Evolutionary conservation across 108 stramenopile species (phyloP).

Genomic region (Cyclotella kingstonii): DNA sequence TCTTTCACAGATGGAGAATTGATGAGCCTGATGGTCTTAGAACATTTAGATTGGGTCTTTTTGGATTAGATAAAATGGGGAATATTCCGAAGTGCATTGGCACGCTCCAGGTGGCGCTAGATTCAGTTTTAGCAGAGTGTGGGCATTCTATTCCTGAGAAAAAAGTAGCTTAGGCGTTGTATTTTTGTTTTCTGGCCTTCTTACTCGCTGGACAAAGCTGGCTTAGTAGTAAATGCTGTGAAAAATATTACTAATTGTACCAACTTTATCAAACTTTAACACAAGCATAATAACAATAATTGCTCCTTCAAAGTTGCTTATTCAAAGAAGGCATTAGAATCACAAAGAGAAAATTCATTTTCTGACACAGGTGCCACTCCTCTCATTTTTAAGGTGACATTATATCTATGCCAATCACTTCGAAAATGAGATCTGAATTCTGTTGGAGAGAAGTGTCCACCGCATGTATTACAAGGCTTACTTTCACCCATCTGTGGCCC

Average conservation of each 20-base stretch:
- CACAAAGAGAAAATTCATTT: slow-evolving; percentile 71
- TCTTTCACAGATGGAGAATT: slow-evolving; percentile 50
- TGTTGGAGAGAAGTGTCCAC: slow-evolving; percentile 66
- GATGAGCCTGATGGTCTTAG: slow-evolving; percentile 87
- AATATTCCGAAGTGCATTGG: slow-evolving; percentile 72
- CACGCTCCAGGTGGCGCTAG: slow-evolving; percentile 71
- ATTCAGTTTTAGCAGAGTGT: slow-evolving; percentile 65
- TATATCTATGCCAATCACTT: slow-evolving; percentile 94
- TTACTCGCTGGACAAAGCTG: too few relatives aligned
- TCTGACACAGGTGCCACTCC: slow-evolving; percentile 65
- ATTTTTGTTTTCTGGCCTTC: too few relatives aligned
- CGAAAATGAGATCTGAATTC: slow-evolving; percentile 90
- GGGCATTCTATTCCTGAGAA: slow-evolving; percentile 51
- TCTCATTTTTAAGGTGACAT: slow-evolving; percentile 92
- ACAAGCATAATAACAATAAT: too few relatives aligned
- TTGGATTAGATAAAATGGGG: slow-evolving; percentile 91
- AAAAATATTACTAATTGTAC: too few relatives aligned
- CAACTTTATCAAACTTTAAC: too few relatives aligned
- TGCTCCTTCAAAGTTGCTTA: not conserved
- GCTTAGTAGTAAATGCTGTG: too few relatives aligned
- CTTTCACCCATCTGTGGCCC: slow-evolving; percentile 8
- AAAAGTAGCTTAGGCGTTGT: slow-evolving; percentile 14
- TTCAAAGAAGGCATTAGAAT: slow-evolving; percentile 22
- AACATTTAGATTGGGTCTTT: slow-evolving; percentile 90
- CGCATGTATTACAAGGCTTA: slow-evolving; percentile 85